These are phyloP conservation scores for Backusella westeae DNA, from an alignment of 192 early-diverging fungal genomes.

Conservation along the genomic window DNA sequence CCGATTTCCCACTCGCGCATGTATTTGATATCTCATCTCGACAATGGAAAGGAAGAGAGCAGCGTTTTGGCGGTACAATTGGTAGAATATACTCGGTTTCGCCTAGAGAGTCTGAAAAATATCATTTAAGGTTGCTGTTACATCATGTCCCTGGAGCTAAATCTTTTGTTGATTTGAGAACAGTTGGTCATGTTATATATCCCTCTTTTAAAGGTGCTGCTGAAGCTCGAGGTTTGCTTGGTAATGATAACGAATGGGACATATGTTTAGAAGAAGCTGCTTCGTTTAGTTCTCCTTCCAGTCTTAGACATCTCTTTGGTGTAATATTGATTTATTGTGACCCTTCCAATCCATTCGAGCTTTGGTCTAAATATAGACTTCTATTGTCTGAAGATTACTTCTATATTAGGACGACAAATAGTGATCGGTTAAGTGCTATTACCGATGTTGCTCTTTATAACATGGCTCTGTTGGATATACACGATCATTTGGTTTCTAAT, in stretches of 20 bases:
- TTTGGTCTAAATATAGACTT: neutral
- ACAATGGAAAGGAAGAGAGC: neutral
- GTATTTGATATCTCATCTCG: neutral
- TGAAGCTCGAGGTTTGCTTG: neutral
- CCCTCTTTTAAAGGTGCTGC: neutral
- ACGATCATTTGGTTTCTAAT: neutral
- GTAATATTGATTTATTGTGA: neutral
- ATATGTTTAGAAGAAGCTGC: neutral
- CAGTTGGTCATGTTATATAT: neutral
- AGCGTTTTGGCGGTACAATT: neutral
- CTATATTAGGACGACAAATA: too few relatives aligned
- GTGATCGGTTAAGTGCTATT: too few relatives aligned
- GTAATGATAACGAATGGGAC: neutral
- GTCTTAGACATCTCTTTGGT: neutral
- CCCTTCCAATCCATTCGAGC: neutral
- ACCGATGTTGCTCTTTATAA: too few relatives aligned
- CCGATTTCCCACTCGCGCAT: neutral
- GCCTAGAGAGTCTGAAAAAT: neutral
- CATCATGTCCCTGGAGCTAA: neutral
- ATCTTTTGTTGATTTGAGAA: neutral
- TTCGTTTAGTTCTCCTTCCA: neutral
- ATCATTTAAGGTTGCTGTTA: neutral
- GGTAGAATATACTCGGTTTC: neutral
- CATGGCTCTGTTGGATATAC: neutral
- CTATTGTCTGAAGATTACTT: too few relatives aligned